These are phyloP conservation scores for Cladosporium colombiae DNA, from an alignment of 2,329 filamentous ascomycete genomes.

Conservation along the genomic window DNA sequence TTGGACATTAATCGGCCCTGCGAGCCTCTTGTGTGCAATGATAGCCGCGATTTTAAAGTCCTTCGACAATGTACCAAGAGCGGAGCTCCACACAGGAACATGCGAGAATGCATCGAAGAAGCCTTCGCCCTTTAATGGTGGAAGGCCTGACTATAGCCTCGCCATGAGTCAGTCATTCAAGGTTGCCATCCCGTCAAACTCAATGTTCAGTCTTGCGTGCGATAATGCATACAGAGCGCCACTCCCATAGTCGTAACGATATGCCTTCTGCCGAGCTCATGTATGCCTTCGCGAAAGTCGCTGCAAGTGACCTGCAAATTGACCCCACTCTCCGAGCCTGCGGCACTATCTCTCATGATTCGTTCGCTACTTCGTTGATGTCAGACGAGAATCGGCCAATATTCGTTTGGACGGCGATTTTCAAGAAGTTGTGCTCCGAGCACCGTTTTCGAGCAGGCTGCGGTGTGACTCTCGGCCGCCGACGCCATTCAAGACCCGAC, in stretches of 20 bases:
- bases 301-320: neutral
- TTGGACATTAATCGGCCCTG: constrained; percentile 34
- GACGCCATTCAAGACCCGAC: neutral
- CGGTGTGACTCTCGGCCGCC: neutral
- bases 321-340: neutral
- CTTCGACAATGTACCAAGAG: constrained; percentile 12
- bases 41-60: constrained; percentile 19
- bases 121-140: neutral
- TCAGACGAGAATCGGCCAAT: neutral
- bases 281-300: neutral
- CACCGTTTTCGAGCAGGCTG: neutral
- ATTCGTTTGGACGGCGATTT: neutral
- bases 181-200: neutral
- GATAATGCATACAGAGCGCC: neutral
- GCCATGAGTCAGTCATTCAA: neutral
- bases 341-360: neutral
- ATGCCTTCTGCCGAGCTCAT: neutral
- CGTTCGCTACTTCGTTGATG: neutral
- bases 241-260: neutral
- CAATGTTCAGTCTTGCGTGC: neutral
- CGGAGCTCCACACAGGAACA: constrained; percentile 12
- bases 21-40: constrained; percentile 28
- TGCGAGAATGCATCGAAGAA: constrained; percentile 3
- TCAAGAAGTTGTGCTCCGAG: neutral
- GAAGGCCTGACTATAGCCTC: neutral